Evolutionary conservation across 345 rosid genomes (phyloP), one percentile per base, ranked within the genome.

Genomic region (Heritiera littoralis): DNA sequence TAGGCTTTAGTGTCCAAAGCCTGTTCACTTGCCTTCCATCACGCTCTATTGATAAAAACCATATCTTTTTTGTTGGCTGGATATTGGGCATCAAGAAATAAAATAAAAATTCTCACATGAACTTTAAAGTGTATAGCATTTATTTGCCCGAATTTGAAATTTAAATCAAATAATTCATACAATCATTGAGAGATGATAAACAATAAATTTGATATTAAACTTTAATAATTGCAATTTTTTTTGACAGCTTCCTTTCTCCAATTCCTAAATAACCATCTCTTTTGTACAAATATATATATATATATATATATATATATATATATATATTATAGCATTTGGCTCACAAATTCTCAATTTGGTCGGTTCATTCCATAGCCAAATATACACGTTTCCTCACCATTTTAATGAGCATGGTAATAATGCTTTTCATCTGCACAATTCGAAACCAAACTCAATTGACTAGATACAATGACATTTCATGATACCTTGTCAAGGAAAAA

Each of bases 401-500:
- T 72, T 70, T 46, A 43, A 69, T 49, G 59, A 73, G 23, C 6
- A 35, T 32, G 15, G 18, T 17, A 54, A 54, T 8, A 28, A 73
- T 10, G 59, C 5, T 35, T 35, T 35, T 30, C 51, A 20, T 48
- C 30, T 76, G 14, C 9, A 45, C 6, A 9, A 46, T 17, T 74
- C 10, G 6, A 15, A 32, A 51, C 51, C 38, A 20, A 46, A 77
- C 55, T 13, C 7, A 20, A 51, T n/a, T 55, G 48, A 11, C 63
- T 52, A 66, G 43, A 43, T 61, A 60, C 58, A 60, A 23, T 75
- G 68, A 60, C 78, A 60, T 61, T 43, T 75, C 17, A 43, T 75
- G 43, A 43, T 14, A 28, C 7, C 69, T 75, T 59, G n/a, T 41
- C 0, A 59, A 28, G n/a, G 28, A 75, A 60, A 18, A 4, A 15